These are phyloP conservation scores for Pelomyxa schiedti DNA, from an alignment of 78 protist species.

Conservation along the genomic window DNA sequence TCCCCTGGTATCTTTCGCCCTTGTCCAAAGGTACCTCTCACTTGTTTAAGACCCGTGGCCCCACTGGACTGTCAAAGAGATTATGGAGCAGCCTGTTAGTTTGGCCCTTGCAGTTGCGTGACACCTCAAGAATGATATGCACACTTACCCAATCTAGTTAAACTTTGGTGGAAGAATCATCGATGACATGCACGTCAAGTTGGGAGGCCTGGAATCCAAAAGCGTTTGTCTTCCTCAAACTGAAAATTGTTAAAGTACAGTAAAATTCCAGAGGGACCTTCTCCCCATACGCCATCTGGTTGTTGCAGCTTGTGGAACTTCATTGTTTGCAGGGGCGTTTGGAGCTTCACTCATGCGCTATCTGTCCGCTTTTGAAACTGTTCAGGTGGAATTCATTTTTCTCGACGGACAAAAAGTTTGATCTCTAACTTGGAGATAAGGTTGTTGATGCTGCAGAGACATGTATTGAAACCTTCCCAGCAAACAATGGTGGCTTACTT, in stretches of 20 bases:
- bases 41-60: constrained; percentile 27
- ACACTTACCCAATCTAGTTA: too few relatives aligned
- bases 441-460: constrained; percentile 44
- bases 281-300: constrained; percentile 42
- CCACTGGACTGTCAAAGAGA: constrained; percentile 94
- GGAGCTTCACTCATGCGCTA: constrained; percentile 42
- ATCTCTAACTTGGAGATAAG: too few relatives aligned
- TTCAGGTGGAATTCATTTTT: too few relatives aligned
- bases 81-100: constrained; percentile 88
- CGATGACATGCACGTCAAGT: constrained; percentile 32
- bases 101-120: constrained; percentile 47
- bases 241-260: too few relatives aligned
- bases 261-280: too few relatives aligned
- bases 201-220: constrained; percentile 65
- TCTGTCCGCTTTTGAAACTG: constrained; percentile 45
- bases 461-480: constrained; percentile 28
- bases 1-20: constrained; percentile 9
- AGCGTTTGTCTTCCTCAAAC: constrained; percentile 7
- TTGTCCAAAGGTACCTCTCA: not conserved
- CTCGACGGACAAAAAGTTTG: too few relatives aligned
- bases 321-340: constrained; percentile 53
- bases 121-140: too few relatives aligned
- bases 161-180: constrained; percentile 67
- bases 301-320: constrained; percentile 84
- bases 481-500: constrained; percentile 10